Percentiles rank a stretch among this genome's conserved stretches.
These are phyloP conservation scores for Umbelopsis sp. DNA, from an alignment of 371 early-diverging fungal genomes.

Conservation along the genomic window DNA sequence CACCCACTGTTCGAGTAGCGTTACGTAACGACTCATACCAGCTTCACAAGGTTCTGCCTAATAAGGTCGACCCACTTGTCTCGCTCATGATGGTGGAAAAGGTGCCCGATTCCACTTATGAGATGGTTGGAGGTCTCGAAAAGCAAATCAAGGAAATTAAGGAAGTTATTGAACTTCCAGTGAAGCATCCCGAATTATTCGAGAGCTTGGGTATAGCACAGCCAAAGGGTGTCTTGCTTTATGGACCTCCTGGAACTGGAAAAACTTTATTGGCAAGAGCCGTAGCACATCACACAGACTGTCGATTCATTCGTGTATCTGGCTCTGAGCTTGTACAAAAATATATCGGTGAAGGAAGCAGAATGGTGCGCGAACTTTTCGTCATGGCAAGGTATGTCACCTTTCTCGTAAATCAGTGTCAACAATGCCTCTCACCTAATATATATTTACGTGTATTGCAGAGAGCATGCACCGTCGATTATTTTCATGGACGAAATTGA, in stretches of 20 bases:
- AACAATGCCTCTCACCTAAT: neutral
- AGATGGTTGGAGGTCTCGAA: conserved; percentile 99
- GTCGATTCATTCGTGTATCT: conserved; percentile 99
- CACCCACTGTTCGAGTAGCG: conserved; percentile 97
- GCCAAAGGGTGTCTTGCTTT: conserved; percentile 94
- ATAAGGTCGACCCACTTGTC: conserved; percentile 99
- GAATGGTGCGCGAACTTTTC: conserved; percentile 99
- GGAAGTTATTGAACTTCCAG: conserved; percentile 99
- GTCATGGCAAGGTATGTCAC: conserved; percentile 90
- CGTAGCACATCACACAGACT: conserved; percentile 99
- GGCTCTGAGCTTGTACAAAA: conserved; percentile 99
- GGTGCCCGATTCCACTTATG: conserved; percentile 99
- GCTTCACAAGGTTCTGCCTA: conserved; percentile 99
- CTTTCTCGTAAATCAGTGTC: neutral
- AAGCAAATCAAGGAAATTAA: conserved; percentile 99
- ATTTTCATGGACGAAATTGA: conserved; percentile 99
- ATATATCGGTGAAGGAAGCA: conserved; percentile 98
- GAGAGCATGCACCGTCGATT: conserved; percentile 97
- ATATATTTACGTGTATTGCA: conserved; percentile 32
- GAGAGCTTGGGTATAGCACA: conserved; percentile 51
- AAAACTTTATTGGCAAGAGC: conserved; percentile 99
- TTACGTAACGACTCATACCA: conserved; percentile 98
- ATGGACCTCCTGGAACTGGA: conserved; percentile 99
- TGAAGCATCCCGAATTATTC: conserved; percentile 79
- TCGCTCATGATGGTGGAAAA: conserved; percentile 99